Percentiles rank a stretch among this genome's conserved stretches.
Conservation (phyloP, 495 filamentous ascomycete species). For the Penicillium cosmopolitanum region DNA sequence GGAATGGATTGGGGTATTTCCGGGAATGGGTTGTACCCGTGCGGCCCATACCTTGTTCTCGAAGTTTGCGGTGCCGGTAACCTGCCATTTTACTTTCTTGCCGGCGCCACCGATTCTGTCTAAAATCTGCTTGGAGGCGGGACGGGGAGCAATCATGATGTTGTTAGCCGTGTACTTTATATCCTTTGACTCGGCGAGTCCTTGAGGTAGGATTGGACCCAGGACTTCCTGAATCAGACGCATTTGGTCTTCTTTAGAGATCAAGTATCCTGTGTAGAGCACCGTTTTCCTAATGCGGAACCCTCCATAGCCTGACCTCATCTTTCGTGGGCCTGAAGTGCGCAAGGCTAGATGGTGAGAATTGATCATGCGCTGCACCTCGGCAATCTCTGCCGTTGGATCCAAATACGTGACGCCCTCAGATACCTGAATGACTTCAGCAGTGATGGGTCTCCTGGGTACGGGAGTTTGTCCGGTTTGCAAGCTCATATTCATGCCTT, state of each 20-base stretch:
- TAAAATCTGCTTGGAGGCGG: slow-evolving; percentile 67
- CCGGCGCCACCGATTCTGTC: slow-evolving; percentile 85
- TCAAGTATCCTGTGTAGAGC: slow-evolving; percentile 93
- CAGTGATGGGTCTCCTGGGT: slow-evolving; percentile 62
- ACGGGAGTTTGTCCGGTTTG: slow-evolving; percentile 33
- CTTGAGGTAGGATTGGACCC: slow-evolving; percentile 51
- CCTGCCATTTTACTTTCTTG: slow-evolving; percentile 78
- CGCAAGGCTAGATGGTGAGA: slow-evolving; percentile 69
- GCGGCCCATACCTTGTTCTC: slow-evolving; percentile 89
- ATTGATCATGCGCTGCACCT: slow-evolving; percentile 89
- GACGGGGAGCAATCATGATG: slow-evolving; percentile 82
- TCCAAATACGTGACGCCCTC: slow-evolving; percentile 78
- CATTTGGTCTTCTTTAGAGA: slow-evolving; percentile 68
- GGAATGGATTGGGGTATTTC: slow-evolving; percentile 66
- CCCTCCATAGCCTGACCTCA: slow-evolving; percentile 41
- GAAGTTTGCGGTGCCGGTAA: slow-evolving; percentile 71
- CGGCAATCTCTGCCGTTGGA: slow-evolving; percentile 78
- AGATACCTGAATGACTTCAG: slow-evolving; percentile 86
- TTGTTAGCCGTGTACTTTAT: slow-evolving; percentile 85
- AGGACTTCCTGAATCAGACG: slow-evolving; percentile 69
- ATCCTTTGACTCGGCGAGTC: slow-evolving; percentile 59
- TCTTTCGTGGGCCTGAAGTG: slow-evolving; percentile 36
- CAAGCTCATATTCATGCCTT: slow-evolving; percentile 65
- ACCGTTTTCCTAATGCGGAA: slow-evolving; percentile 81
- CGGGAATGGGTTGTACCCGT: slow-evolving; percentile 70